phyloP scores from a whole-genome alignment of 257 asterid genomes.

The Lycium barbarum region DNA sequence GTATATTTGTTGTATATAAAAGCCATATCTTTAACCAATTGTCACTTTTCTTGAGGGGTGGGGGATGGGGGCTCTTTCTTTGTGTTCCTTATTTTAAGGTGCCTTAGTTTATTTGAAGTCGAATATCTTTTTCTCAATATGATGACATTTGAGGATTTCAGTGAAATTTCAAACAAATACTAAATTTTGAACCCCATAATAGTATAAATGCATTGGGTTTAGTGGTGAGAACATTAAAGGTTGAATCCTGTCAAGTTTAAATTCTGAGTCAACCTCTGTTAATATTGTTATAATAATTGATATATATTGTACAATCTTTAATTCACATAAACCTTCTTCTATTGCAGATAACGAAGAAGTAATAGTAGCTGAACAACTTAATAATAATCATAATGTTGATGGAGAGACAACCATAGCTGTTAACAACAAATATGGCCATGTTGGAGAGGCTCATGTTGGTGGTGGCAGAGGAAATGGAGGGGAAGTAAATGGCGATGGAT shows the following conservation, averaged over 20 bases:
- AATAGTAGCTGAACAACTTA: background rate
- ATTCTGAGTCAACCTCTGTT: background rate
- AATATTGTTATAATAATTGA: background rate
- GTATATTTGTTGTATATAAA: no score
- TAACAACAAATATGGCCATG: slow-evolving; percentile 33
- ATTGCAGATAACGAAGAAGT: background rate
- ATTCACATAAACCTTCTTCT: background rate
- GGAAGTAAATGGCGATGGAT: slow-evolving; percentile 28
- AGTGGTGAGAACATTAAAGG: background rate
- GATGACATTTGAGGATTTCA: background rate
- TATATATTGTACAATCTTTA: background rate
- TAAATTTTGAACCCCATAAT: no score
- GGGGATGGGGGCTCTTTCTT: background rate
- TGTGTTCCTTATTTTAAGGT: background rate
- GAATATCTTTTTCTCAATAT: background rate
- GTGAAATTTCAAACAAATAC: no score
- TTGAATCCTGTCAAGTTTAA: background rate
- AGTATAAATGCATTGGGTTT: background rate
- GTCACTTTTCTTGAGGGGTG: no score
- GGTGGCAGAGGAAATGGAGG: slow-evolving; percentile 33
- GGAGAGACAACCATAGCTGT: background rate
- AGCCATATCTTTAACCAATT: no score
- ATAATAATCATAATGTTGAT: background rate
- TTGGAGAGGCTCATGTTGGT: slow-evolving; percentile 26
- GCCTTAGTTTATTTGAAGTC: background rate